Evolutionary conservation across 805 yeast species (phyloP), one percentile per base, ranked within the genome.

Genomic region (Starmera pachycereana): DNA sequence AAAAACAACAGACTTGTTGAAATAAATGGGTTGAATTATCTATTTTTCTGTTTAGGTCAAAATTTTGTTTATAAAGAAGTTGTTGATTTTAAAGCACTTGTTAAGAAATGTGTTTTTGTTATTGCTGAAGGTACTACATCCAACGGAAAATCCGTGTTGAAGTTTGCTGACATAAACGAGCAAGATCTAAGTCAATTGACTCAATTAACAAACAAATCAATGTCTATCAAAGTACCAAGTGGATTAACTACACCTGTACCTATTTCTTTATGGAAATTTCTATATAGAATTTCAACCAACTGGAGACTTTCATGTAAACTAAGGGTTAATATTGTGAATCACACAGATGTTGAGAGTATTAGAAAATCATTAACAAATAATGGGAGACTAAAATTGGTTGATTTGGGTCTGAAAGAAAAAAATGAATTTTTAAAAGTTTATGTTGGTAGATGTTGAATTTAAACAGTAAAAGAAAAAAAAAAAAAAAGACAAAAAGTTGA

Each of bases 91-190:
- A 32, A 41, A 1, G 47, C 54, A 27, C 51, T 59, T 16, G 54
- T 57, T 4, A 64, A 67, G n/a, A 68, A 71, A 33, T 61, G 67
- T 0, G 66, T 76, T 4, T 78, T 71, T 39, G 48, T 82, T 18
- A 76, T 87, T 42, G 68, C 80, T 3, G 97, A 88, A 53, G 95
- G 95, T 0, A 84, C 95, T 0, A 70, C 95, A 0, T 76, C 95
- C 0, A 90, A 89, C 54, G 92, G 94, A 38, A 78, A 78, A 45
- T 78, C 88, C 0, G 54, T 89, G 1, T 66, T 89, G 44, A 76
- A 86, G 4, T 72, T 83, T 40, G 62, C 64, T 5, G 18, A 16
- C 18, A 34, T 62, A 11, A 45, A 6, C 56, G 53, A n/a, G 12
- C 18, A 0, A 29, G 44, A 6, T 48, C 62, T 39, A 41, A 46